phyloP scores from a whole-genome alignment of 176 grass and related monocot genomes.

The Oryza brachyantha region DNA sequence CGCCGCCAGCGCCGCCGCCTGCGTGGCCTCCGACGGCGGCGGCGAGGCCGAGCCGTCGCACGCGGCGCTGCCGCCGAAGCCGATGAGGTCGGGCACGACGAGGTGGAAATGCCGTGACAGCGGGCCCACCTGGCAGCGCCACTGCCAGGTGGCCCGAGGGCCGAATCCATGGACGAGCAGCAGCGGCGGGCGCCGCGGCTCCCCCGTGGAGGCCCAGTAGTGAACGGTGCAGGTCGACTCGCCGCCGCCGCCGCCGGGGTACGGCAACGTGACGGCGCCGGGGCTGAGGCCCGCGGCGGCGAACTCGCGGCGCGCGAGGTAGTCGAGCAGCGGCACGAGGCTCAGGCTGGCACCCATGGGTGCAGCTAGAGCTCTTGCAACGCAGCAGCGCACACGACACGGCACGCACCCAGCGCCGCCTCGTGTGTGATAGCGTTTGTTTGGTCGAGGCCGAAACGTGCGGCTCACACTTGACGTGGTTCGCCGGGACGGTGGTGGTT shows the following conservation, averaged over 20 bases:
- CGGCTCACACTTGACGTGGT: neutral
- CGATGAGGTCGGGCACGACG: constrained; percentile 61
- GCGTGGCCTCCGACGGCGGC: constrained; percentile 49
- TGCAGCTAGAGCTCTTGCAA: neutral
- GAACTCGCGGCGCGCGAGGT: constrained; percentile 39
- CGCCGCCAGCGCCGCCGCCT: constrained; percentile 38
- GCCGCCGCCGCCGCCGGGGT: constrained; percentile 14
- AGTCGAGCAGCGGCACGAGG: constrained; percentile 58
- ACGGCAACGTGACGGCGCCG: constrained; percentile 24
- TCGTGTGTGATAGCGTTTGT: neutral
- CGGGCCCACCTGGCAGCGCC: constrained; percentile 51
- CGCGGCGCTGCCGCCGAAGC: constrained; percentile 47
- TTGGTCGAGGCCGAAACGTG: neutral
- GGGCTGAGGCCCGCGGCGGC: constrained; percentile 47
- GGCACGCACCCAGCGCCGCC: neutral
- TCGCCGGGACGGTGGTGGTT: neutral
- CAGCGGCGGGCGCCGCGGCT: constrained; percentile 28
- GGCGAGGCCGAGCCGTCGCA: constrained; percentile 5
- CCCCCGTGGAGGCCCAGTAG: constrained; percentile 13
- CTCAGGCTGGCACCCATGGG: constrained; percentile 55
- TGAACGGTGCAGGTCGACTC: neutral
- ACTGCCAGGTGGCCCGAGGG: constrained; percentile 58
- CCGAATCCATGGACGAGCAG: constrained; percentile 66
- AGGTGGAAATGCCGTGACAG: constrained; percentile 56
- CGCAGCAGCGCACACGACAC: too few relatives aligned